These are phyloP conservation scores for Tylopilus felleus DNA, from an alignment of 768 basidiomycete species.

Conservation along the genomic window DNA sequence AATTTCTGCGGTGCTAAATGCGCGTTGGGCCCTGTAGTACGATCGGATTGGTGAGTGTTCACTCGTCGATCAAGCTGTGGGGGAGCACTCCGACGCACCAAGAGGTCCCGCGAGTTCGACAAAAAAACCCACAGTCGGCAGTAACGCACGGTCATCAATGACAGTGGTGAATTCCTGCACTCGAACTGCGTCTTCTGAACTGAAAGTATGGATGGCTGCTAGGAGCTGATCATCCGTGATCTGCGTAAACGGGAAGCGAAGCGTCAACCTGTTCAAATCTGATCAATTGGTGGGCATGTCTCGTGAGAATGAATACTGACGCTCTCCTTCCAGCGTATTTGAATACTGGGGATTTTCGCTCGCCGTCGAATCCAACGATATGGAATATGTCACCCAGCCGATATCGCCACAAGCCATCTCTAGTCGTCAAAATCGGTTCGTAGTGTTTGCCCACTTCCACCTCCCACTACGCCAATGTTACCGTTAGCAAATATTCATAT, in stretches of 20 bases:
- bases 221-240: constrained; percentile 14
- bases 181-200: neutral
- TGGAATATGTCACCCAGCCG: constrained; percentile 17
- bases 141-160: constrained; percentile 11
- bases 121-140: constrained; percentile 13
- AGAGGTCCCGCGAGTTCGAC: constrained; percentile 10
- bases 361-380: constrained; percentile 14
- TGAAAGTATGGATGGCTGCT: neutral
- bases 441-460: constrained; percentile 16
- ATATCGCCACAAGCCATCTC: constrained; percentile 24
- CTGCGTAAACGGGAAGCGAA: constrained; percentile 4
- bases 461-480: constrained; percentile 11
- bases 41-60: neutral
- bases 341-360: constrained; percentile 10
- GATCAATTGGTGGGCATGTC: neutral
- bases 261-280: neutral
- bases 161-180: constrained; percentile 17
- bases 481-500: neutral
- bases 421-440: constrained; percentile 21
- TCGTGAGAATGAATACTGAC: constrained; percentile 6
- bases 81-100: constrained; percentile 1
- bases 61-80: neutral
- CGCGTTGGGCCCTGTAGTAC: constrained; percentile 4
- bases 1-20: neutral
- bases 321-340: constrained; percentile 13